Base-by-base conservation (phyloP, 495 filamentous ascomycete species). In the Trichoderma erinaceum region DNA sequence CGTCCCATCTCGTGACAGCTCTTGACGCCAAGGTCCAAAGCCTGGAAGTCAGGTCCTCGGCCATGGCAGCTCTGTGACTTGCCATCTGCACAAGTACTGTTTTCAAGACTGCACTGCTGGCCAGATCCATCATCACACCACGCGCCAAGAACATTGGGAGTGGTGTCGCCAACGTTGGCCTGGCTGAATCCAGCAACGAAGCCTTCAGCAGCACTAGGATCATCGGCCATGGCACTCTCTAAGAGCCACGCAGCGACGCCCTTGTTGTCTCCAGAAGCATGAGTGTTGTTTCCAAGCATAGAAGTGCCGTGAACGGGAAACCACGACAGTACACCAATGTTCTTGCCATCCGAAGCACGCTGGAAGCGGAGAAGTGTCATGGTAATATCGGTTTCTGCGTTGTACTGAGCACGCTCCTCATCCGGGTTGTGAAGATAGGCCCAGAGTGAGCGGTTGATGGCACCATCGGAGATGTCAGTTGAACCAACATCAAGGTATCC, bases 211-310 rank as follows among this genome's bases (percentile, higher is more conserved):
- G 81, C 83, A 10, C 71, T 77, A 23, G 70, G 66, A 58, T 81
- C 75, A 16, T 69, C 80, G 41, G 78, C 73, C 63, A 91, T 85
- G 41, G 86, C 88, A 71, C 91, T 81, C 76, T 99, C 95, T 68
- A 97, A 89, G 27, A 94, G 82, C 71, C 89, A 87, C 3, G 92
- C 90, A 13, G 92, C 91, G 3, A 97, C 88, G 4, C 94, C 94
- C 78, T 99, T 99, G 81, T 99, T 99, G 76, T 99, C 95, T 18
- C 91, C 95, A n/a, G 90, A 87, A 35, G 96, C 88, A 29, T 97
- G 84, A 2, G 92, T 97, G 77, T 97, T 97, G 76, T 99, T 97
- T 66, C 89, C 89, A 25, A 92, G 89, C 80, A 97, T 85, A 13
- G 91, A 94, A 0, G 95, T 99, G 43, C 92, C 92, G 74, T 99